Base-by-base conservation (phyloP, 192 early-diverging fungal genomes). In the Coemansia sp. region DNA sequence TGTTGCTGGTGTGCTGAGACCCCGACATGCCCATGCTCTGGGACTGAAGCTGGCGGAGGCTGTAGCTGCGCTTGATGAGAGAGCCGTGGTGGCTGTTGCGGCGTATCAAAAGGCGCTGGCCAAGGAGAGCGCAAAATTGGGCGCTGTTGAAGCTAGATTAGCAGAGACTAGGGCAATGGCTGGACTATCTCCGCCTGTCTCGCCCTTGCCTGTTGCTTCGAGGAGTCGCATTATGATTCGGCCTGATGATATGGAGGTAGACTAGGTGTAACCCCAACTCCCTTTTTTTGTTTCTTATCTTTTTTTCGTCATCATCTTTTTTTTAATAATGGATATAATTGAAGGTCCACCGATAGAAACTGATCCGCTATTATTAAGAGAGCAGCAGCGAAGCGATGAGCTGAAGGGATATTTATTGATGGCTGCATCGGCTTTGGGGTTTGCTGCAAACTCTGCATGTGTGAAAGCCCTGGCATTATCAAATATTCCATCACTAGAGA, bases 401-500 rank as follows among this genome's bases (percentile, higher is more conserved):
- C 46, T 80, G 16, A 75, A 69, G 39, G 78, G 78, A 7, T 80
- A 80, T 47, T 23, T 67, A 9, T 50, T 85, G 62, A 91, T 91
- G 92, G 86, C 88, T 4, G 49, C 86, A 5, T 94, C 92, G 6
- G 91, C 92, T 0, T 72, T 92, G 0, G 87, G 86, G 4, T 92
- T 94, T 73, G 87, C 87, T 0, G 70, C 84, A 61, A 93, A 91
- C 88, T 91, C 91, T 3, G 79, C 90, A 0, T 86, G 88, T 43
- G 91, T 93, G 69, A 92, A 91, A 30, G 80, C 80, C 55, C 62
- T 91, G 14, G 80, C 87, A 10, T 83, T 87, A 9, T 50, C 80
- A 9, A 57, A 59, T 2, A 86, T 92, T 43, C 89, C 90, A 2
- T 86, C 88, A 1, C 85, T 91, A 4, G 84, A 92, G 71, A 88